phyloP scores from a whole-genome alignment of 2,329 filamentous ascomycete species.

The Fusarium dlaminii region DNA sequence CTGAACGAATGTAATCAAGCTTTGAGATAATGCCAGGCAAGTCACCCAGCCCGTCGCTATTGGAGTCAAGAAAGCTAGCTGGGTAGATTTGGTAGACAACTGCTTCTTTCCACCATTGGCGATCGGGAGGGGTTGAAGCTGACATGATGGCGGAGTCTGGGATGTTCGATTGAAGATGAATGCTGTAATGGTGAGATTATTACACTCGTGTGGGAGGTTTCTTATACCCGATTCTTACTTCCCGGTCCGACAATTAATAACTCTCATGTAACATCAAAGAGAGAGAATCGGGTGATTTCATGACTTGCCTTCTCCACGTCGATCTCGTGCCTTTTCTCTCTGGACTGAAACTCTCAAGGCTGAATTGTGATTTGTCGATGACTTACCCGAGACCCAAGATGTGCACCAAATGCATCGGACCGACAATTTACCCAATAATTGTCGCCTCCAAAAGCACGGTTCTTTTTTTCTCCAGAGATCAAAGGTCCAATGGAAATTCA shows the following conservation, averaged over 20 bases:
- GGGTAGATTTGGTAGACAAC: conserved; percentile 50
- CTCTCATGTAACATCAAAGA: background rate
- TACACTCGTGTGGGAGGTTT: background rate
- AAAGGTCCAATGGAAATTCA: conserved; percentile 9
- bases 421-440: background rate
- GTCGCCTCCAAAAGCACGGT: background rate
- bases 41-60: conserved; percentile 38
- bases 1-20: conserved; percentile 41
- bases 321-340: background rate
- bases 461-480: rapidly evolving
- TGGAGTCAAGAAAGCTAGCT: conserved; percentile 37
- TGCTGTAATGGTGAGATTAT: background rate
- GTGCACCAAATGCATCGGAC: background rate
- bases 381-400: background rate
- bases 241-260: background rate
- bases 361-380: conserved; percentile 25
- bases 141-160: background rate
- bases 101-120: conserved; percentile 36
- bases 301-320: background rate
- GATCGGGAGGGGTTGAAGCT: background rate
- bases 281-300: background rate
- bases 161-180: background rate
- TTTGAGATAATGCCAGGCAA: conserved; percentile 39
- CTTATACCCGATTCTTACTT: background rate
- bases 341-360: background rate